phyloP scores from a whole-genome alignment of 345 rosid genomes.

The Barbarea vulgaris region DNA sequence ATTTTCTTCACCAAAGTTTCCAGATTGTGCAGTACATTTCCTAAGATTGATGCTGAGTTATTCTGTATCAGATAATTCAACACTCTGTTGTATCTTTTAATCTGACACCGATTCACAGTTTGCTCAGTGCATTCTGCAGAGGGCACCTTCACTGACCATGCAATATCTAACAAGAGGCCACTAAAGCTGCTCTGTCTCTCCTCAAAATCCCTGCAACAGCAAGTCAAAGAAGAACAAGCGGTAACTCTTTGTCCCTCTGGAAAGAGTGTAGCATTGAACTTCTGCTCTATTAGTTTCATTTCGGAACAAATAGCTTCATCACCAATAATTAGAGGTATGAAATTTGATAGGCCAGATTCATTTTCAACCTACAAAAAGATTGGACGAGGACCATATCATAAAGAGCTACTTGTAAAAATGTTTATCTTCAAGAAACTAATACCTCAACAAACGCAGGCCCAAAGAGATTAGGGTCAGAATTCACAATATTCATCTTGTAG shows the following conservation, averaged over 20 bases:
- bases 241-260: conserved; percentile 40
- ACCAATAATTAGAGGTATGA: conserved; percentile 78
- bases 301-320: conserved; percentile 74
- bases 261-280: conserved; percentile 49
- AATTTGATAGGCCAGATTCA: conserved; percentile 87
- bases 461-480: conserved; percentile 57
- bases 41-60: conserved; percentile 57
- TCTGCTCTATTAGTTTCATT: conserved; percentile 68
- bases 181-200: conserved; percentile 53
- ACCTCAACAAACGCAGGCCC: conserved; percentile 99
- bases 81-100: conserved; percentile 62
- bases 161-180: conserved; percentile 76
- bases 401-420: neutral
- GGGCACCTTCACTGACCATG: conserved; percentile 82
- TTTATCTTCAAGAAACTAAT: conserved; percentile 7
- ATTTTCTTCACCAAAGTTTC: conserved; percentile 47
- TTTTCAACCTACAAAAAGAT: conserved; percentile 73
- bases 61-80: conserved; percentile 59
- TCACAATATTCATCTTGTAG: conserved; percentile 61
- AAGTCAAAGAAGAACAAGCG: conserved; percentile 31
- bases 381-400: conserved; percentile 6
- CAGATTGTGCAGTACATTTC: conserved; percentile 57
- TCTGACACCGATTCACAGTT: conserved; percentile 53
- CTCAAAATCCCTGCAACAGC: conserved; percentile 51
- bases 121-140: conserved; percentile 51